phyloP scores from a whole-genome alignment of 1,139 yeast species.

The Blastobotrys elegans region DNA sequence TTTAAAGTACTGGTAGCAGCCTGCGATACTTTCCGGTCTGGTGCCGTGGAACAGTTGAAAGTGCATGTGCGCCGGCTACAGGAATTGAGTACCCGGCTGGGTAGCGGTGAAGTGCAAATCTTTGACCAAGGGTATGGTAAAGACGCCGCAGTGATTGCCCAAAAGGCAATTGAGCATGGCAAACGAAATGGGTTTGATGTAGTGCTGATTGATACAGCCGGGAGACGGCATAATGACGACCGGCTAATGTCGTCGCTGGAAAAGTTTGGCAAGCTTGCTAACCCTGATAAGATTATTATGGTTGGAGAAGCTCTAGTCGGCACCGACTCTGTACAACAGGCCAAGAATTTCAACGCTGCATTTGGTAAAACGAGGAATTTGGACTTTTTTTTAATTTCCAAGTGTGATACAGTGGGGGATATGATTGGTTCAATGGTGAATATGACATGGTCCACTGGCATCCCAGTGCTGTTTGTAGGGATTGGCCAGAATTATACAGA shows the following conservation, averaged over 20 bases:
- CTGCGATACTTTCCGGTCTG: slow-evolving; percentile 96
- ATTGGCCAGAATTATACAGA: slow-evolving; percentile 98
- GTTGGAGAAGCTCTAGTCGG: slow-evolving; percentile 98
- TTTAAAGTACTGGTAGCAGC: slow-evolving; percentile 88
- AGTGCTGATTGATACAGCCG: slow-evolving; percentile 94
- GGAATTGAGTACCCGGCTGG: slow-evolving; percentile 49
- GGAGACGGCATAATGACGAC: slow-evolving; percentile 93
- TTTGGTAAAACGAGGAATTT: slow-evolving; percentile 79
- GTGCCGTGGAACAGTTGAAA: slow-evolving; percentile 94
- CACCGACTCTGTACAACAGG: slow-evolving; percentile 95
- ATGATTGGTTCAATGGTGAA: slow-evolving; percentile 95
- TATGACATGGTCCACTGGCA: slow-evolving; percentile 95
- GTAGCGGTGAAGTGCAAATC: slow-evolving; percentile 62
- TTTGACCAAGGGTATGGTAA: slow-evolving; percentile 97
- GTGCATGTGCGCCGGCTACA: slow-evolving; percentile 86
- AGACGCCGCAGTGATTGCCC: slow-evolving; percentile 94
- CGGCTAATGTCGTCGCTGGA: slow-evolving; percentile 94
- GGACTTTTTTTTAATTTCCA: slow-evolving; percentile 89
- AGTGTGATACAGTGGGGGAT: slow-evolving; percentile 97
- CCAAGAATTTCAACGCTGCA: slow-evolving; percentile 85
- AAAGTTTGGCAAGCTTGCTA: slow-evolving; percentile 91
- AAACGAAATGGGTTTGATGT: slow-evolving; percentile 67
- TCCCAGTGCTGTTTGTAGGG: slow-evolving; percentile 92
- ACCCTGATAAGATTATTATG: slow-evolving; percentile 95
- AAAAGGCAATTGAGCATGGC: slow-evolving; percentile 79